Base-by-base conservation (phyloP, 2,329 filamentous ascomycete species). In the Paecilomyces variotii region DNA sequence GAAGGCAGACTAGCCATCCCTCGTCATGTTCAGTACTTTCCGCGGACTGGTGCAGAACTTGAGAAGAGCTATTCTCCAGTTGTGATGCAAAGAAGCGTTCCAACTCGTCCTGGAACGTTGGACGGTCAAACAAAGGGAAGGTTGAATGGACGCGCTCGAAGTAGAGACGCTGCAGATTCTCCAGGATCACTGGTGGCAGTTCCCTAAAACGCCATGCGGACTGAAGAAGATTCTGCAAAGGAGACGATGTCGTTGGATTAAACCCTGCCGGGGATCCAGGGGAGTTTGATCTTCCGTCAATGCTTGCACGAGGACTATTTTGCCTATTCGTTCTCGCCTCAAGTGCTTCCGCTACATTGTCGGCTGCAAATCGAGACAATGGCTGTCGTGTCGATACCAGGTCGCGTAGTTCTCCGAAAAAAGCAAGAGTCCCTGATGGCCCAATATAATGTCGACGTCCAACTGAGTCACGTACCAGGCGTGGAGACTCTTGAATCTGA, bases 371-470 rank as follows among this genome's bases (percentile, higher is more conserved):
- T 7, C 35, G 57, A 34, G 55, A 56, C 27, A 35, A 59, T 24
- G 59, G 59, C 5, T 65, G 60, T 14, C 64, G 65, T 1, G 30
- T 28, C 26, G 56, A 56, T 4, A 73, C 60, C 1, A 74, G 64
- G n/a, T 68, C 60, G 1, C 73, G 69, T 0, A 76, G 65, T 56
- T 74, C 68, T 1, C 68, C 71, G 53, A 73, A 63, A 54, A 76
- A 76, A 57, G 71, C 69, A 12, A 75, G 66, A 1, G 70, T 73
- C 1, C 73, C 73, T 0, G 73, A 75, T 2, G 72, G 73, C 0
- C 73, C 73, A 27, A 75, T 74, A 50, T 74, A 76, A 55, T 76
- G 72, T 59, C 71, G 68, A 50, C 69, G 70, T 0, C 73, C 73
- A 11, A 70, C 65, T 1, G 70, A 68, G 27, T 75, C 73, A 35